These are phyloP conservation scores for Apiospora hydei DNA, from an alignment of 2,329 filamentous ascomycete species.

Conservation along the genomic window DNA sequence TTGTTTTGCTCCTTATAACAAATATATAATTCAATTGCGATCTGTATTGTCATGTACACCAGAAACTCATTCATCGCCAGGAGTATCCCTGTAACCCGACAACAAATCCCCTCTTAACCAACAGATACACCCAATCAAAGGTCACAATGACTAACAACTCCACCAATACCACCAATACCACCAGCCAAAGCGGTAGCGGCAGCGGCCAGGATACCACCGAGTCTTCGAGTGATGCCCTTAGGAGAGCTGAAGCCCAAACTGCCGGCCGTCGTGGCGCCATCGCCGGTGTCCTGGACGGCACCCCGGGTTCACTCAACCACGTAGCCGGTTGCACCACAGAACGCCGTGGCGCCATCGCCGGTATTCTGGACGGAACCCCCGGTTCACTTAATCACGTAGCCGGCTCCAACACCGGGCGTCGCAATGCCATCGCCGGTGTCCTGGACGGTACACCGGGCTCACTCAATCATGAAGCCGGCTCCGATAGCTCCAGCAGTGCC, in stretches of 20 bases:
- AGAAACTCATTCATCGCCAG: not conserved
- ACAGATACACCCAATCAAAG: too few relatives aligned
- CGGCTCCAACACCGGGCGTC: too few relatives aligned
- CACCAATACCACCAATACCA: not conserved
- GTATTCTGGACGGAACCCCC: not conserved
- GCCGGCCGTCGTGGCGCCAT: not conserved
- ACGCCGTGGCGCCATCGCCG: not conserved
- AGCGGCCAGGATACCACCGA: not conserved
- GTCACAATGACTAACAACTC: not conserved
- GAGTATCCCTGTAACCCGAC: not conserved
- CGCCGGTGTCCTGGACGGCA: not conserved
- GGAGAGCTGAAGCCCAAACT: not conserved
- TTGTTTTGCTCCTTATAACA: not conserved
- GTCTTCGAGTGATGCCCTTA: not conserved
- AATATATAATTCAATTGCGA: not conserved
- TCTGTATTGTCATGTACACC: not conserved
- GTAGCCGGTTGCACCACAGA: too few relatives aligned
- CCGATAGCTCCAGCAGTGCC: too few relatives aligned
- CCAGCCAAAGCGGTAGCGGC: not conserved
- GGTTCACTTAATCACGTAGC: not conserved
- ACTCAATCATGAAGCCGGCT: not conserved
- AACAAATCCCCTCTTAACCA: not conserved
- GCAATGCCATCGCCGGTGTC: slow-evolving; percentile 1
- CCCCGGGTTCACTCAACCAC: not conserved
- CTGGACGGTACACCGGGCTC: not conserved